These are phyloP conservation scores for Pestalotiopsis sp. DNA, from an alignment of 2,329 filamentous ascomycete genomes.

Conservation along the genomic window DNA sequence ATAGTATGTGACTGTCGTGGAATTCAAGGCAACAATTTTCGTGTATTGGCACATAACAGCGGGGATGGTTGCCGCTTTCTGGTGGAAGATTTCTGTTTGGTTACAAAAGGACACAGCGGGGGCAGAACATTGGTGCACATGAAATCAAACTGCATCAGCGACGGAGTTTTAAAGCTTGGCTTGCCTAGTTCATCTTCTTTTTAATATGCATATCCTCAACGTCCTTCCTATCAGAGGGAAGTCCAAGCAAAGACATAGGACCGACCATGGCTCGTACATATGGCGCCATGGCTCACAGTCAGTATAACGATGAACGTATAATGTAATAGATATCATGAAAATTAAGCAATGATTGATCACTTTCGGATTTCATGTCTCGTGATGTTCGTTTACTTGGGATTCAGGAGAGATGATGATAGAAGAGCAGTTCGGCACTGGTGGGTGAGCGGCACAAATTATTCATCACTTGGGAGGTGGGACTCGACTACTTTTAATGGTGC, in stretches of 20 bases:
- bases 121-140: constrained; percentile 3
- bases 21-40: not conserved
- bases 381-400: too few relatives aligned
- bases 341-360: not conserved
- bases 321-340: constrained; percentile 6
- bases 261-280: not conserved
- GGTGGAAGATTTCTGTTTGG: not conserved
- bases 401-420: too few relatives aligned
- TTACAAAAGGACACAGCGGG: not conserved
- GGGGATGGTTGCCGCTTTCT: not conserved
- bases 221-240: not conserved
- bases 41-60: not conserved
- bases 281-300: not conserved
- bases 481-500: too few relatives aligned
- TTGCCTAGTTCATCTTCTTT: not conserved
- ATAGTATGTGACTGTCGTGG: not conserved
- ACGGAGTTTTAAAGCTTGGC: constrained; percentile 8
- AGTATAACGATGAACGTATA: constrained; percentile 5
- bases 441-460: too few relatives aligned
- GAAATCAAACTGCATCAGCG: constrained; percentile 12
- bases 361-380: not conserved
- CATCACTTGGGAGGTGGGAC: too few relatives aligned
- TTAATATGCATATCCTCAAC: not conserved
- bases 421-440: too few relatives aligned
- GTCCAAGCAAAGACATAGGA: not conserved